Conservation (phyloP, 805 yeast species). For the Wickerhamiella cacticola region DNA sequence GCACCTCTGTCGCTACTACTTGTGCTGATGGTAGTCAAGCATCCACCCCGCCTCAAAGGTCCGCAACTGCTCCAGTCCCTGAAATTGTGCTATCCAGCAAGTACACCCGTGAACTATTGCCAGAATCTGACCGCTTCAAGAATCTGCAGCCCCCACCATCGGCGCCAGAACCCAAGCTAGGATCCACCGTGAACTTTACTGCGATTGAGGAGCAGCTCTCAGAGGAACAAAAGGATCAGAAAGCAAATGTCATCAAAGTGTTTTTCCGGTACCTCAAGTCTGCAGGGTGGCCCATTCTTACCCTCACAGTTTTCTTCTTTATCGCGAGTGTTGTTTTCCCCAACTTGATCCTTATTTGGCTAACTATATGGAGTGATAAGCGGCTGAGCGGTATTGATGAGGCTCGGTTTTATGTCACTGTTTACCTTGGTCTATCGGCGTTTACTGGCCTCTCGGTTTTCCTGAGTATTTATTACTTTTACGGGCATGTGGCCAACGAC, state of each 20-base stretch:
- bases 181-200: neutral
- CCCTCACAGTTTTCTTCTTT: constrained; percentile 6
- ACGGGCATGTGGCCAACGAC: constrained; percentile 15
- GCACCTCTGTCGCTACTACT: neutral
- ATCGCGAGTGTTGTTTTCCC: constrained; percentile 8
- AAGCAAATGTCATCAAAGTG: constrained; percentile 10
- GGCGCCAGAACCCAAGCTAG: neutral
- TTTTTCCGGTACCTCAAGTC: constrained; percentile 14
- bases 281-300: constrained; percentile 9
- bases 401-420: constrained; percentile 17
- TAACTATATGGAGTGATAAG: constrained; percentile 20
- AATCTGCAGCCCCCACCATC: neutral
- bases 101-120: neutral
- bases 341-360: constrained; percentile 18
- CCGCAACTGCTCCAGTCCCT: neutral
- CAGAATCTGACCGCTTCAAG: neutral
- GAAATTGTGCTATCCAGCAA: neutral
- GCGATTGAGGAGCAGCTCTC: constrained; percentile 3
- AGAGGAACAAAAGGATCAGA: constrained; percentile 10
- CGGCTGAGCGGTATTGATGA: constrained; percentile 15
- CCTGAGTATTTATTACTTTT: constrained; percentile 13
- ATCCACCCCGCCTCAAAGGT: neutral
- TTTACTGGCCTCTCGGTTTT: constrained; percentile 10
- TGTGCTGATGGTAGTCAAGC: neutral
- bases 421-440: constrained; percentile 13